Conservation (phyloP, 192 early-diverging fungal species). For the Helicostylum pulchrum region DNA sequence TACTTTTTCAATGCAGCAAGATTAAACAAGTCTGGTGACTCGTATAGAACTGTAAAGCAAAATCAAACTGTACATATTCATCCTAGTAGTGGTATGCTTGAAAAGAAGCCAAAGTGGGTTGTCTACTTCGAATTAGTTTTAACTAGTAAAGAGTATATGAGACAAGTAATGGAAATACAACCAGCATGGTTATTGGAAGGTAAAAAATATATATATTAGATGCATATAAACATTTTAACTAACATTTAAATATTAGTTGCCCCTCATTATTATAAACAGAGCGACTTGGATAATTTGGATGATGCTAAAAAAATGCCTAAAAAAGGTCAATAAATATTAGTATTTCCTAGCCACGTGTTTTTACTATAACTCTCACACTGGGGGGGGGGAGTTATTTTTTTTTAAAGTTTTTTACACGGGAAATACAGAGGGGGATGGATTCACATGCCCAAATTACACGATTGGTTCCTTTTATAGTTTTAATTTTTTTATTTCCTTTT, state of each 20-base stretch:
- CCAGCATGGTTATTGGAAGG: constrained; percentile 81
- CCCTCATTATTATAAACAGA: constrained; percentile 75
- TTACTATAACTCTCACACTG: background rate
- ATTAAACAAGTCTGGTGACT: constrained; percentile 82
- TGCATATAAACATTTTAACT: background rate
- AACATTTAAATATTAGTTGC: constrained; percentile 47
- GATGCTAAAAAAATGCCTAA: constrained; percentile 56
- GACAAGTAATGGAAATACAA: constrained; percentile 90
- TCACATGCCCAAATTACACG: too few species aligned
- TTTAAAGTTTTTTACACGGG: too few species aligned
- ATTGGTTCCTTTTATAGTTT: too few species aligned
- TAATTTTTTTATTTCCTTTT: too few species aligned
- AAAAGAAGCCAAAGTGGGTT: constrained; percentile 82
- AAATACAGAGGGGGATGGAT: too few species aligned
- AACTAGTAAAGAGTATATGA: constrained; percentile 94
- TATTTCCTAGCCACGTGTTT: background rate
- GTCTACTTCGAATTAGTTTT: constrained; percentile 92
- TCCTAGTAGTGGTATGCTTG: constrained; percentile 79
- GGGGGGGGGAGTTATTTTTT: too few species aligned
- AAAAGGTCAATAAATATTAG: constrained; percentile 20
- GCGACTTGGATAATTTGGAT: constrained; percentile 55
- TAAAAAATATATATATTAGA: constrained; percentile 17
- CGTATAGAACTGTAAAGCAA: constrained; percentile 88
- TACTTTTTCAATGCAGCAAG: constrained; percentile 95
- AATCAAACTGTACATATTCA: constrained; percentile 90